A percentile compares a stretch with the other conserved stretches of the same genome.
Evolutionary conservation across 2,329 filamentous ascomycete genomes (phyloP).

Genomic region (Sporothrix phasma): DNA sequence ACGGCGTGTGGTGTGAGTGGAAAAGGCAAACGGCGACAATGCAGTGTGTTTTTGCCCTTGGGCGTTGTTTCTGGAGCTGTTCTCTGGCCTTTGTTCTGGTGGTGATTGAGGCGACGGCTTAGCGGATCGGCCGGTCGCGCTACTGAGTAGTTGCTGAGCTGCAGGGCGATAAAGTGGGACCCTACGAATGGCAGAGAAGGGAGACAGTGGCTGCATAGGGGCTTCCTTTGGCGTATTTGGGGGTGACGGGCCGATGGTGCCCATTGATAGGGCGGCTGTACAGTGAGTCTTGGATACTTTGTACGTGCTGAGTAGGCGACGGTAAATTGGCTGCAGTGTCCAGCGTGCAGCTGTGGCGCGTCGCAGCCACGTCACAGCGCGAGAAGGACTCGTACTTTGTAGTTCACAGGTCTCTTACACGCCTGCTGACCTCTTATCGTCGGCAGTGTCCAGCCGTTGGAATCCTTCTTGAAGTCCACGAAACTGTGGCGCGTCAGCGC

Average conservation of each 20-base stretch:
- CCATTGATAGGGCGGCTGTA: slow-evolving; percentile 1
- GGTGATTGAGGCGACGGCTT: slow-evolving; percentile 9
- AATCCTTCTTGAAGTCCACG: too few species aligned
- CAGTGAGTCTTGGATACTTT: too few species aligned
- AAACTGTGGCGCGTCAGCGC: background rate
- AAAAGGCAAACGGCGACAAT: background rate
- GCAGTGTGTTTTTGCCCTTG: slow-evolving; percentile 5
- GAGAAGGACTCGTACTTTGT: too few species aligned
- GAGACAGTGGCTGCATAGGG: background rate
- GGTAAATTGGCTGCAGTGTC: too few species aligned
- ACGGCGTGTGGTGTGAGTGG: background rate
- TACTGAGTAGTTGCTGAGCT: slow-evolving; percentile 14
- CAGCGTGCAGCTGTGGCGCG: background rate
- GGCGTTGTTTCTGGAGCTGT: background rate
- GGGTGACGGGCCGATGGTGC: background rate
- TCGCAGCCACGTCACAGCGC: too few species aligned
- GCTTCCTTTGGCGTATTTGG: background rate
- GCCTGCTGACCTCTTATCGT: background rate
- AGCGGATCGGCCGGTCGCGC: slow-evolving; percentile 17
- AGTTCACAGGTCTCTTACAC: too few species aligned
- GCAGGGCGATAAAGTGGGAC: slow-evolving; percentile 11
- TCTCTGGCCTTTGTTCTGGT: slow-evolving; percentile 2
- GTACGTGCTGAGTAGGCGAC: background rate
- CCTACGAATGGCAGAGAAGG: background rate
- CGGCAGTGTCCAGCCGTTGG: too few species aligned